Evolutionary conservation across 768 basidiomycete genomes (phyloP).

Genomic region (Phylloporus arenicola): DNA sequence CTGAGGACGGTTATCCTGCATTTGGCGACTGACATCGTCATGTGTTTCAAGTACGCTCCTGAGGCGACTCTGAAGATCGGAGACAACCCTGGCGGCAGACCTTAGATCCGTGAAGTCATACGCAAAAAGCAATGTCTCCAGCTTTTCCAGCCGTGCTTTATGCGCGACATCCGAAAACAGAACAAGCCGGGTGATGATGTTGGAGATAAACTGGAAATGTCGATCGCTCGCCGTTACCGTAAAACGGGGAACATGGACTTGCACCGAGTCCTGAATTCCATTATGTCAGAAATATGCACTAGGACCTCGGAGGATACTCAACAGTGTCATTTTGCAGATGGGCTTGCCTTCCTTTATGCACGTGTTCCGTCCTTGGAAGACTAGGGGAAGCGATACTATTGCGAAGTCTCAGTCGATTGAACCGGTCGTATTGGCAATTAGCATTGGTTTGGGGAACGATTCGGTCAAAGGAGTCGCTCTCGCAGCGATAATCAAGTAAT

Average conservation of each 20-base stretch:
- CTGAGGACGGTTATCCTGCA: conserved; percentile 29
- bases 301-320: conserved; percentile 17
- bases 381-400: conserved; percentile 58
- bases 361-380: conserved; percentile 35
- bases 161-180: conserved; percentile 88
- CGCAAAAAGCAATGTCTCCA: conserved; percentile 79
- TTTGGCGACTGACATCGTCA: conserved; percentile 36
- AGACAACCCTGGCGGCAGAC: conserved; percentile 66
- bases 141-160: conserved; percentile 66
- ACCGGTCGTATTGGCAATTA: conserved; percentile 85
- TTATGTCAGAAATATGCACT: conserved; percentile 7
- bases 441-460: conserved; percentile 87
- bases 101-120: conserved; percentile 81
- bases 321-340: conserved; percentile 68
- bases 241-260: conserved; percentile 78
- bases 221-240: conserved; percentile 78
- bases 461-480: conserved; percentile 79
- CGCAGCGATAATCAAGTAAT: conserved; percentile 77
- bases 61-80: conserved; percentile 67
- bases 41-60: conserved; percentile 55
- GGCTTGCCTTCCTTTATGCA: conserved; percentile 21
- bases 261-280: conserved; percentile 63
- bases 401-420: conserved; percentile 83
- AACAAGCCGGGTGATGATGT: conserved; percentile 79
- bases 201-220: conserved; percentile 81